phyloP scores from a whole-genome alignment of 1,284 basidiomycete species.

The Leccinum solheimii region DNA sequence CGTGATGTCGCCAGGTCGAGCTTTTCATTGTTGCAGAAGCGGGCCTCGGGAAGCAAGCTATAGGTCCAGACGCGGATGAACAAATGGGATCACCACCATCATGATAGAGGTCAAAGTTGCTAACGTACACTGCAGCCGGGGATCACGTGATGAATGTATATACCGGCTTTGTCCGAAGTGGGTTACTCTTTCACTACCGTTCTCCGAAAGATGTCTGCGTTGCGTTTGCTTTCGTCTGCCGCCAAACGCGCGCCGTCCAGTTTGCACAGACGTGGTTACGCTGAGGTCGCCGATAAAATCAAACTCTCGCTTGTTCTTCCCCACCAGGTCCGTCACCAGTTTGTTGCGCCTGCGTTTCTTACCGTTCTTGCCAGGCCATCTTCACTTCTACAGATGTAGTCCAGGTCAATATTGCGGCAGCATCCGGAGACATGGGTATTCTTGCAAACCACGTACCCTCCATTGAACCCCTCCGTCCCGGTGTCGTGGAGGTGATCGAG shows the following conservation, averaged over 20 bases:
- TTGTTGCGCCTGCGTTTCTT: constrained; percentile 7
- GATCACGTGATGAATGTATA: constrained; percentile 26
- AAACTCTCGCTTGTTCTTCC: constrained; percentile 89
- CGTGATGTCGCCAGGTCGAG: background rate
- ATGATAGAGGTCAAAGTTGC: no score
- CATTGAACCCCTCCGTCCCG: constrained; percentile 90
- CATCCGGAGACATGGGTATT: constrained; percentile 98
- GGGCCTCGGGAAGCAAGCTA: background rate
- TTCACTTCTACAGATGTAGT: constrained; percentile 86
- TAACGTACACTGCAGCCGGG: no score
- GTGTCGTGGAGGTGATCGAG: constrained; percentile 92
- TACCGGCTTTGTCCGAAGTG: constrained; percentile 32
- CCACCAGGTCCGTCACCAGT: constrained; percentile 73
- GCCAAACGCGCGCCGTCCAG: constrained; percentile 59
- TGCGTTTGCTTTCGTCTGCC: constrained; percentile 67
- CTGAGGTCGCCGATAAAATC: constrained; percentile 85
- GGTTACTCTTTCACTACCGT: background rate
- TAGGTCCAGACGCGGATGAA: background rate
- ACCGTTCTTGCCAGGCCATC: constrained; percentile 61
- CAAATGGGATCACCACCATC: background rate
- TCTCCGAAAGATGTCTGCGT: constrained; percentile 60
- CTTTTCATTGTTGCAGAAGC: background rate
- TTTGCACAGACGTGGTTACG: constrained; percentile 77
- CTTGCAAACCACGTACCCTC: constrained; percentile 95
- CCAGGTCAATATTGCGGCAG: constrained; percentile 92